Evolutionary conservation across 805 yeast genomes (phyloP).

Genomic region (Kurtzmaniella cleridarum): DNA sequence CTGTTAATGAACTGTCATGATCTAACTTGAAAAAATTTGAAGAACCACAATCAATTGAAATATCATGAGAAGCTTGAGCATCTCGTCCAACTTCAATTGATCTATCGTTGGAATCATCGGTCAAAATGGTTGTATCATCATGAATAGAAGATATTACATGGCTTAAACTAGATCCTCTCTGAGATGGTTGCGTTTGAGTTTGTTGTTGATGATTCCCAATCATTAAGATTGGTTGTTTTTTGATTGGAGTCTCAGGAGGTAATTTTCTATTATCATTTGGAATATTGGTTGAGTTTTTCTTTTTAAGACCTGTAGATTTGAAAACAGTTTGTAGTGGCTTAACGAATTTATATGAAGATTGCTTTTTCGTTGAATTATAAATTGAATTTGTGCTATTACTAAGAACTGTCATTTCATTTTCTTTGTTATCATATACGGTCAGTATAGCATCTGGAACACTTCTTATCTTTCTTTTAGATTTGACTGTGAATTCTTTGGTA

Average conservation of each 20-base stretch:
- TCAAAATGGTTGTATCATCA: slow-evolving; percentile 10
- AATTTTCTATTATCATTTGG: slow-evolving; percentile 16
- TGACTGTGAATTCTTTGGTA: slow-evolving; percentile 4
- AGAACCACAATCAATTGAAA: slow-evolving; percentile 25
- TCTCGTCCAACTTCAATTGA: slow-evolving; percentile 40
- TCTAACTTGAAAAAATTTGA: slow-evolving; percentile 29
- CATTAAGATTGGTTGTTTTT: slow-evolving; percentile 35
- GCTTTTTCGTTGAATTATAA: slow-evolving; percentile 6
- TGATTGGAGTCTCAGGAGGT: slow-evolving; percentile 43
- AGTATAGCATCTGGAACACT: slow-evolving; percentile 1
- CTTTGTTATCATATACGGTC: slow-evolving; percentile 26
- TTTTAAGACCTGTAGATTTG: slow-evolving; percentile 66
- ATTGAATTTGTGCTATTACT: not conserved
- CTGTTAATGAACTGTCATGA: slow-evolving; percentile 10
- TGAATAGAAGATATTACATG: slow-evolving; percentile 15
- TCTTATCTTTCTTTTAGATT: slow-evolving; percentile 3
- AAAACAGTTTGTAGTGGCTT: slow-evolving; percentile 86
- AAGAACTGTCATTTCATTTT: slow-evolving; percentile 15
- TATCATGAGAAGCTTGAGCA: slow-evolving; percentile 11
- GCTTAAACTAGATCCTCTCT: slow-evolving; percentile 11
- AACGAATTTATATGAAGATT: slow-evolving; percentile 53
- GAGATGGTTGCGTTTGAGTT: not conserved
- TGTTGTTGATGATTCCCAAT: slow-evolving; percentile 15
- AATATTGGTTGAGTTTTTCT: slow-evolving; percentile 29
- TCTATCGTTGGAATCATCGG: slow-evolving; percentile 18